These are phyloP conservation scores for Jaapia argillacea DNA, from an alignment of 768 basidiomycete genomes.

Conservation along the genomic window DNA sequence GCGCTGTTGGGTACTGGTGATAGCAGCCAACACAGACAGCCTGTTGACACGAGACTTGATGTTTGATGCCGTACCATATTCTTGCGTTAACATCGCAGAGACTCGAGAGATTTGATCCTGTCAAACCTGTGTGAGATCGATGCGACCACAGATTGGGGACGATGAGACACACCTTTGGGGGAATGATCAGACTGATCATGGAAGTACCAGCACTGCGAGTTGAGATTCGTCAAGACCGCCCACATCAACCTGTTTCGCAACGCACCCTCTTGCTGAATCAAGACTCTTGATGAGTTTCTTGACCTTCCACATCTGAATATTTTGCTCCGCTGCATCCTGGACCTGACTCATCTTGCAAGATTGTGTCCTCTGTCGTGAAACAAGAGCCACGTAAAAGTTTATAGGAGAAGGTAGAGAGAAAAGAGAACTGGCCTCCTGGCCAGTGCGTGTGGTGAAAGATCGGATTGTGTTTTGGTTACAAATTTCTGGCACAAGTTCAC, in stretches of 20 bases:
- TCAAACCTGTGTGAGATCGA: conserved; percentile 3
- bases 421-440: too few species aligned
- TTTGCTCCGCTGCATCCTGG: conserved; percentile 82
- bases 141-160: conserved; percentile 2
- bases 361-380: too few species aligned
- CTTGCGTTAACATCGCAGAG: conserved; percentile 94
- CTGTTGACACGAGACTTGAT: conserved; percentile 99
- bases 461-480: background rate
- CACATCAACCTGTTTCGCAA: background rate
- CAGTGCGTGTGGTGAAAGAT: background rate
- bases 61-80: conserved; percentile 98
- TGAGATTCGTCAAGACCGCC: conserved; percentile 10
- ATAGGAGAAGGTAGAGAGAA: too few species aligned
- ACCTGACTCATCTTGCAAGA: background rate
- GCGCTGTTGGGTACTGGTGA: conserved; percentile 95
- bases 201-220: conserved; percentile 80
- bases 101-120: conserved; percentile 93
- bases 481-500: background rate
- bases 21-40: conserved; percentile 94
- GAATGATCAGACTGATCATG: conserved; percentile 97
- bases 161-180: conserved; percentile 61
- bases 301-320: conserved; percentile 97
- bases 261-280: conserved; percentile 83
- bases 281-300: conserved; percentile 99
- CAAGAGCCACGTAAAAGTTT: too few species aligned